Conservation (phyloP, 495 filamentous ascomycete genomes). For the Penicillium tannophilum region DNA sequence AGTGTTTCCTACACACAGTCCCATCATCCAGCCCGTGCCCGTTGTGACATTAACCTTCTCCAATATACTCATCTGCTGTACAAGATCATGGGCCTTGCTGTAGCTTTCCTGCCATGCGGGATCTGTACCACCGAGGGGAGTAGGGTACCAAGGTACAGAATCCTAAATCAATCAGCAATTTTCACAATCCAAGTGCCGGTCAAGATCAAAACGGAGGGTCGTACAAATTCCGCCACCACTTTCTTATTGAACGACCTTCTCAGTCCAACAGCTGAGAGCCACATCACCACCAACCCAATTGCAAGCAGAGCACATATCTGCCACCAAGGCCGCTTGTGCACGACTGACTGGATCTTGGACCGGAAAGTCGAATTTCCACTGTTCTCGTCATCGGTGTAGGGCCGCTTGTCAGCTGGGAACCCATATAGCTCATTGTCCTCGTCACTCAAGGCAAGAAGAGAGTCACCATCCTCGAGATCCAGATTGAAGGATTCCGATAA, state of each 20-base stretch:
- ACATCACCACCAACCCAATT: slow-evolving; percentile 22
- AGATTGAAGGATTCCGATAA: slow-evolving; percentile 25
- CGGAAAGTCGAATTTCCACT: slow-evolving; percentile 6
- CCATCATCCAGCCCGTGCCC: slow-evolving; percentile 89
- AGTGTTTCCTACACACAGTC: slow-evolving; percentile 88
- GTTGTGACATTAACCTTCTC: slow-evolving; percentile 97
- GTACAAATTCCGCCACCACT: slow-evolving; percentile 21
- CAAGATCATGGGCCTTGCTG: slow-evolving; percentile 75
- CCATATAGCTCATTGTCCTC: slow-evolving; percentile 30
- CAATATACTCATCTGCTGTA: slow-evolving; percentile 77
- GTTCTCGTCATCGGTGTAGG: slow-evolving; percentile 1
- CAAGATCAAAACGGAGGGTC: slow-evolving; percentile 3
- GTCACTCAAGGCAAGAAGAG: slow-evolving; percentile 18
- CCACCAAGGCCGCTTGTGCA: slow-evolving; percentile 25
- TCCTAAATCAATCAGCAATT: slow-evolving; percentile 10
- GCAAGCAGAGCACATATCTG: slow-evolving; percentile 16
- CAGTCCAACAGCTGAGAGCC: slow-evolving; percentile 23
- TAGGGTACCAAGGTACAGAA: slow-evolving; percentile 82
- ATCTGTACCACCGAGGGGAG: slow-evolving; percentile 78
- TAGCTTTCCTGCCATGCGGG: slow-evolving; percentile 77
- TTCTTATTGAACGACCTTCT: slow-evolving; percentile 7
- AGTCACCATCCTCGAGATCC: slow-evolving; percentile 26
- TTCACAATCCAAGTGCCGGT: not conserved
- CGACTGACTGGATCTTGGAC: slow-evolving; percentile 9
- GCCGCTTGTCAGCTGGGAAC: slow-evolving; percentile 14